Evolutionary conservation across 2,329 filamentous ascomycete species (phyloP).

Genomic region (Pezicula radicicola): DNA sequence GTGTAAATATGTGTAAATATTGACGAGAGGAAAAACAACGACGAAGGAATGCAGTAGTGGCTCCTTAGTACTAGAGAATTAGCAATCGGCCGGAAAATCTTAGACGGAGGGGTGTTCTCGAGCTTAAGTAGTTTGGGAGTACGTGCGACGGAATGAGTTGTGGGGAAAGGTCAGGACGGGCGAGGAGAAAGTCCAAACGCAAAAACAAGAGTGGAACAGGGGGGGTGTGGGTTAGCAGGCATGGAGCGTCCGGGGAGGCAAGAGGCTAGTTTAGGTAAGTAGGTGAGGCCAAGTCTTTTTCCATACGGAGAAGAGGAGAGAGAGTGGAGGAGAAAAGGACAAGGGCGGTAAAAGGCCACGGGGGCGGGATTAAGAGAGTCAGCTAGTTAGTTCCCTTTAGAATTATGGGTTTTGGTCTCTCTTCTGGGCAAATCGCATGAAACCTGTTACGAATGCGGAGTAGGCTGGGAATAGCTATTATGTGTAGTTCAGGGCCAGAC

Average conservation of each 20-base stretch:
- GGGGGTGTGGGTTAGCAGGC: too few species aligned
- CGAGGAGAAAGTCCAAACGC: not conserved
- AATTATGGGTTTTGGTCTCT: too few species aligned
- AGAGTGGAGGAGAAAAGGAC: not conserved
- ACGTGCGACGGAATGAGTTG: not conserved
- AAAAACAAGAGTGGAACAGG: not conserved
- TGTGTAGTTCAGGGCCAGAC: not conserved
- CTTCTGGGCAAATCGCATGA: not conserved
- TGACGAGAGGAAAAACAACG: not conserved
- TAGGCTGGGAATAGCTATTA: not conserved
- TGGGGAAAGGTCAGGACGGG: not conserved
- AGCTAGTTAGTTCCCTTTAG: not conserved
- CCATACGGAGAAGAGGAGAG: too few species aligned
- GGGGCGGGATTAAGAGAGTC: not conserved
- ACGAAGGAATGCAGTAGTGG: too few species aligned
- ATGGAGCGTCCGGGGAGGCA: not conserved
- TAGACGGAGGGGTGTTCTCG: constrained; percentile 7
- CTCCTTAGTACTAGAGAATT: not conserved
- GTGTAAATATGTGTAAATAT: not conserved
- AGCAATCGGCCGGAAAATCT: constrained; percentile 6
- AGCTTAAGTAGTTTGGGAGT: constrained; percentile 3
- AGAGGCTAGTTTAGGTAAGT: not conserved
- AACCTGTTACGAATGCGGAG: not conserved
- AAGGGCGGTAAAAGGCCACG: not conserved
- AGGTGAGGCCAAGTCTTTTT: too few species aligned